Conservation (phyloP, 345 rosid species). For the Jatropha curcas region DNA sequence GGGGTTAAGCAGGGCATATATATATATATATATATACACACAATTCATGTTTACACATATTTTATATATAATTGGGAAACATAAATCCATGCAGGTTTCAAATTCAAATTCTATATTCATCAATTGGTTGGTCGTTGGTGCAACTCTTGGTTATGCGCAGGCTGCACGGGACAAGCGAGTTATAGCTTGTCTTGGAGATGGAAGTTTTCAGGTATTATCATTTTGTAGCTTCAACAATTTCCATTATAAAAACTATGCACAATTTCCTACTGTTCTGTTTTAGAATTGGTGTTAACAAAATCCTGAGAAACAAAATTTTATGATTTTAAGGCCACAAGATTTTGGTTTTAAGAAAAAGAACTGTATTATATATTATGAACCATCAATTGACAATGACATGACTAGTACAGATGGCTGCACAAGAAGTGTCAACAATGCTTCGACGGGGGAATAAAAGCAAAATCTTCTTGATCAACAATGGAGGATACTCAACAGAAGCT, state of each 20-base stretch:
- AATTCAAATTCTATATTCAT: neutral
- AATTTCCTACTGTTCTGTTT: no score
- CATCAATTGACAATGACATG: neutral
- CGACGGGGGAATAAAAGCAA: slow-evolving; percentile 34
- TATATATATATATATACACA: no score
- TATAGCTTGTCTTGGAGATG: slow-evolving; percentile 8
- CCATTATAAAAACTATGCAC: no score
- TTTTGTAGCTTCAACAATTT: no score
- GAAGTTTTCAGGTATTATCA: neutral
- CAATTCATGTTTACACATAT: no score
- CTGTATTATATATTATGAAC: no score
- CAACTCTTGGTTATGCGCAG: slow-evolving; percentile 9
- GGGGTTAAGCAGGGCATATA: neutral
- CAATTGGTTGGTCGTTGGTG: slow-evolving; percentile 2
- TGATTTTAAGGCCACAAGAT: neutral
- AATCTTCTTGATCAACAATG: slow-evolving; percentile 39
- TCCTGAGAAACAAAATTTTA: no score
- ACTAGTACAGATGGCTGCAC: slow-evolving; percentile 35
- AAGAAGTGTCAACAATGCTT: slow-evolving; percentile 45
- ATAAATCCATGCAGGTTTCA: neutral
- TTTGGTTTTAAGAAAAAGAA: no score
- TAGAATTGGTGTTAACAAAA: no score
- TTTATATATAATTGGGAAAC: neutral
- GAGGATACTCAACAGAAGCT: slow-evolving; percentile 41
- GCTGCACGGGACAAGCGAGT: slow-evolving; percentile 6